A percentile compares a stretch with the other conserved stretches of the same genome.
phyloP scores from a whole-genome alignment of 148 eudicot species.

The Pharnaceum exiguum region DNA sequence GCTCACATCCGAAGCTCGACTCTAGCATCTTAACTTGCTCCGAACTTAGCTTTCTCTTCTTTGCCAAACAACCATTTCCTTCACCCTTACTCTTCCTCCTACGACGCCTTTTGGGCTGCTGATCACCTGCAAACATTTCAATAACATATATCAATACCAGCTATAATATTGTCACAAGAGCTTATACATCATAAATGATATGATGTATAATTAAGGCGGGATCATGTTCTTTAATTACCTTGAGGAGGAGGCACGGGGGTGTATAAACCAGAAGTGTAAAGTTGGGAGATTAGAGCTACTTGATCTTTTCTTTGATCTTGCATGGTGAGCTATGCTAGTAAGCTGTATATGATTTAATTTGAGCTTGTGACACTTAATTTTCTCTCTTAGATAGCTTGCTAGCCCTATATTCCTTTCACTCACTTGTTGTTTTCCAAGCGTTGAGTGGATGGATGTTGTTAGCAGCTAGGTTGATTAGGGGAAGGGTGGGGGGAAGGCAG shows the following conservation, averaged over 20 bases:
- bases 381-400: no score
- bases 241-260: slow-evolving; percentile 35
- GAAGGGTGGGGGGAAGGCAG: not conserved
- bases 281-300: slow-evolving; percentile 36
- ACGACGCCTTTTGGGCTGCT: slow-evolving; percentile 30
- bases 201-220: no score
- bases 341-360: not conserved
- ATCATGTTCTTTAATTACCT: slow-evolving; percentile 23
- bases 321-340: no score
- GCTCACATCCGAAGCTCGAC: slow-evolving; percentile 60
- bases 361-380: not conserved
- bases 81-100: slow-evolving; percentile 32
- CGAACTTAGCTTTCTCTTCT: slow-evolving; percentile 68
- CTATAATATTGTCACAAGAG: not conserved
- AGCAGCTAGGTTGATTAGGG: no score
- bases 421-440: not conserved
- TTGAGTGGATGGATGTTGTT: slow-evolving; percentile 7
- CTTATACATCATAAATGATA: no score
- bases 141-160: not conserved
- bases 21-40: slow-evolving; percentile 62
- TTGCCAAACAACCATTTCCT: slow-evolving; percentile 14
- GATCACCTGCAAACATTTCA: slow-evolving; percentile 9
- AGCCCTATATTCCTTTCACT: not conserved
- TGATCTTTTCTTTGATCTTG: slow-evolving; percentile 34
- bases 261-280: slow-evolving; percentile 47